A percentile compares a stretch with the other conserved stretches of the same genome.
Evolutionary conservation across 305 asterid genomes (phyloP).

Genomic region (Stenogyne calaminthoides): DNA sequence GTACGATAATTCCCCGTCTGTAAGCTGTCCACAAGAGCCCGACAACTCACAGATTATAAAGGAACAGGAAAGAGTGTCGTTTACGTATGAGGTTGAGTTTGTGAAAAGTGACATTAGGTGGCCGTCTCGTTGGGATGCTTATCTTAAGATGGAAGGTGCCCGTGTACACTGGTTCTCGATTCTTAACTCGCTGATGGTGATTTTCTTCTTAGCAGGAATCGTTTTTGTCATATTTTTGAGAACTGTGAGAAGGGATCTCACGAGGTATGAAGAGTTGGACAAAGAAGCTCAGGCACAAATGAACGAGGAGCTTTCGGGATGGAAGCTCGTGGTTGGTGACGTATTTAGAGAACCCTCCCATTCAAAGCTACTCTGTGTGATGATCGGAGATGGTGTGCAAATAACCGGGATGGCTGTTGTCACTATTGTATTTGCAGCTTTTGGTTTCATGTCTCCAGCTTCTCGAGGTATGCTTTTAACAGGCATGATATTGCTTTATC

Average conservation of each 20-base stretch:
- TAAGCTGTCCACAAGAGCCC: conserved; percentile 61
- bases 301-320: conserved; percentile 91
- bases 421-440: conserved; percentile 74
- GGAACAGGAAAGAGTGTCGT: conserved; percentile 67
- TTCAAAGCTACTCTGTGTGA: conserved; percentile 66
- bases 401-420: conserved; percentile 81
- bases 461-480: conserved; percentile 87
- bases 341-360: conserved; percentile 78
- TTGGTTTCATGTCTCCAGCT: conserved; percentile 92
- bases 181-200: conserved; percentile 80
- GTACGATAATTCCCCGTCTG: conserved; percentile 50
- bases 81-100: conserved; percentile 82
- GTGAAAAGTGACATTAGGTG: conserved; percentile 68
- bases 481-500: conserved; percentile 85
- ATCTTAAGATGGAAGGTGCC: conserved; percentile 83
- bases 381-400: conserved; percentile 85
- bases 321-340: conserved; percentile 94
- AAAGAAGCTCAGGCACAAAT: conserved; percentile 92
- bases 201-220: conserved; percentile 83
- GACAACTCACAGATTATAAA: conserved; percentile 64
- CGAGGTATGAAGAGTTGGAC: conserved; percentile 83
- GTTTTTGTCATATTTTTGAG: conserved; percentile 79
- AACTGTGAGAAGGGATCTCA: conserved; percentile 84
- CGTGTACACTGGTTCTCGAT: conserved; percentile 92
- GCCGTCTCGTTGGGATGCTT: conserved; percentile 97